Conservation (phyloP, 2,329 filamentous ascomycete species). For the Domatiomyces globalis region DNA sequence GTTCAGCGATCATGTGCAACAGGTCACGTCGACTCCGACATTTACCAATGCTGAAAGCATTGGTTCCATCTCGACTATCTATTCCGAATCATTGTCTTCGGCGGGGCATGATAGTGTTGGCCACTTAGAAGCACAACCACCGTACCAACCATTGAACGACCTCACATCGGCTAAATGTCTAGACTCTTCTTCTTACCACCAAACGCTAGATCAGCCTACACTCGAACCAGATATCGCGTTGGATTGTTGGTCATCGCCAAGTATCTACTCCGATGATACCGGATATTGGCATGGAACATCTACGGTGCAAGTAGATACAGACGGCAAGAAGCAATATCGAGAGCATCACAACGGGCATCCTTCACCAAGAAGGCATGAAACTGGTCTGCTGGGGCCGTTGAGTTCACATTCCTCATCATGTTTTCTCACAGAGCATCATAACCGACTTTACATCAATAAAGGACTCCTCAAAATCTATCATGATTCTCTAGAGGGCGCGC, state of each 20-base stretch:
- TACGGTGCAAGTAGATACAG: background rate
- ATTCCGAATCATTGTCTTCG: background rate
- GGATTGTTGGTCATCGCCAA: background rate
- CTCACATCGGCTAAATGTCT: background rate
- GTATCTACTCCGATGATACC: background rate
- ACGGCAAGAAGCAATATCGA: slow-evolving; percentile 6
- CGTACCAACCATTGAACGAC: background rate
- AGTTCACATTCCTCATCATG: slow-evolving; percentile 6
- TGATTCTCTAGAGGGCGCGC: slow-evolving; percentile 10
- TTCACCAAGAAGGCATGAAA: background rate
- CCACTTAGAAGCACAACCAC: background rate
- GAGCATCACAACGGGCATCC: slow-evolving; percentile 5
- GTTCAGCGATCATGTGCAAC: slow-evolving; percentile 1
- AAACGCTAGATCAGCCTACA: background rate
- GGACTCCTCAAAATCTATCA: slow-evolving; percentile 10
- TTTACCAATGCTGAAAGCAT: background rate
- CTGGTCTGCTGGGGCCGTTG: background rate
- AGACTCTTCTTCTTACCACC: background rate
- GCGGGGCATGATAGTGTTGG: background rate
- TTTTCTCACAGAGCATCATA: slow-evolving; percentile 23
- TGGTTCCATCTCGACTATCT: background rate
- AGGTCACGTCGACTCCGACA: slow-evolving; percentile 1
- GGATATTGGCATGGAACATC: background rate
- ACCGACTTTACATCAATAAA: slow-evolving; percentile 25
- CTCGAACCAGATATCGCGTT: background rate